Percentiles rank a stretch among this genome's conserved stretches.
phyloP scores from a whole-genome alignment of 2,329 filamentous ascomycete species.

The Botrytis cinerea region DNA sequence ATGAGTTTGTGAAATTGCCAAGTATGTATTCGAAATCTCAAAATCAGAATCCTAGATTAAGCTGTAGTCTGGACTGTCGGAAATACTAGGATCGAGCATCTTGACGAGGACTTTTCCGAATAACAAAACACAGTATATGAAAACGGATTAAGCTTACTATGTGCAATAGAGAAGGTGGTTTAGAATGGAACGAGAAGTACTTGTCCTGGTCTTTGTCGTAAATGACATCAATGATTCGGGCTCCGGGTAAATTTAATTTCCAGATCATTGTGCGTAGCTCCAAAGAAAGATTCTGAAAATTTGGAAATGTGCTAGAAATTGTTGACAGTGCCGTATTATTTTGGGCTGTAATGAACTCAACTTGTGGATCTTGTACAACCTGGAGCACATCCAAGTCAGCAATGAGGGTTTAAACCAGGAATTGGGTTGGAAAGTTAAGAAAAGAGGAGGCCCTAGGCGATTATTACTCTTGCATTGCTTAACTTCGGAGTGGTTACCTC shows the following conservation, averaged over 20 bases:
- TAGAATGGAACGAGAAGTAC: slow-evolving; percentile 10
- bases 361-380: background rate
- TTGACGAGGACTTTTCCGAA: too few relatives aligned
- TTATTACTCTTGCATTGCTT: background rate
- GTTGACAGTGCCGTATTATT: background rate
- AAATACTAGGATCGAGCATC: background rate
- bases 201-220: slow-evolving; percentile 16
- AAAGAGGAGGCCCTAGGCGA: background rate
- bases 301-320: background rate
- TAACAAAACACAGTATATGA: background rate
- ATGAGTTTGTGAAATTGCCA: background rate
- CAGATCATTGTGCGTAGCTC: slow-evolving; percentile 8
- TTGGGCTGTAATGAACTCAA: background rate
- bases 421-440: background rate
- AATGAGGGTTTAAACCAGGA: background rate
- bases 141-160: background rate
- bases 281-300: background rate
- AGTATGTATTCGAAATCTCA: background rate
- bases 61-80: background rate
- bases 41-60: background rate
- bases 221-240: slow-evolving; percentile 11
- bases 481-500: background rate
- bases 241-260: background rate
- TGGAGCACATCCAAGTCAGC: background rate
- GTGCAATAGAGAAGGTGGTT: slow-evolving; percentile 1